Conservation (phyloP, 2,329 filamentous ascomycete species). For the Sclerotinia subarctica region DNA sequence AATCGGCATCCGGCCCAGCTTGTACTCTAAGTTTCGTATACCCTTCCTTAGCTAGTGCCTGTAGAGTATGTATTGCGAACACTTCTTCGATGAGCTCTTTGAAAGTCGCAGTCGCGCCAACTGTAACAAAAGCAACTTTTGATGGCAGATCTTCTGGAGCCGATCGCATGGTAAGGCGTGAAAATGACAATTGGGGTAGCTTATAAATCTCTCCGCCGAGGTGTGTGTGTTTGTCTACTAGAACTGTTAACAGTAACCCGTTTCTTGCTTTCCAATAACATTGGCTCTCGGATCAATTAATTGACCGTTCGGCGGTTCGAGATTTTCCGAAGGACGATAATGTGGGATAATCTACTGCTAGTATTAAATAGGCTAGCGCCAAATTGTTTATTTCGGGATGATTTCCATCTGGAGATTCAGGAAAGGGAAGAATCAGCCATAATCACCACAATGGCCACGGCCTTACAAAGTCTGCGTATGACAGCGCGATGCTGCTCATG, state of each 20-base stretch:
- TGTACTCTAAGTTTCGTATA: slow-evolving; percentile 77
- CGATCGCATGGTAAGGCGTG: not conserved
- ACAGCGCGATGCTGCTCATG: slow-evolving; percentile 32
- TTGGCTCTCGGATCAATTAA: not conserved
- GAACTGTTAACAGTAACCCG: not conserved
- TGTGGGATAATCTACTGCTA: not conserved
- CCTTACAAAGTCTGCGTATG: slow-evolving; percentile 35
- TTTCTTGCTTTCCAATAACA: not conserved
- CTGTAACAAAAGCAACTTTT: slow-evolving; percentile 72
- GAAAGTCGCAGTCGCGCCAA: slow-evolving; percentile 89
- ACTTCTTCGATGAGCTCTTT: slow-evolving; percentile 64
- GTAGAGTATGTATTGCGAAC: slow-evolving; percentile 60
- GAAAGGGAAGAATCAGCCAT: slow-evolving; percentile 10
- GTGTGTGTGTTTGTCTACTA: not conserved
- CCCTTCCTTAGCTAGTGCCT: slow-evolving; percentile 52
- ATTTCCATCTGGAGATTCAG: slow-evolving; percentile 9
- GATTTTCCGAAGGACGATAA: slow-evolving; percentile 15
- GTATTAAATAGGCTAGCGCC: not conserved
- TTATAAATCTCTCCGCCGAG: not conserved
- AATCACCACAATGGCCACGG: slow-evolving; percentile 34
- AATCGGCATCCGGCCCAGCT: slow-evolving; percentile 65
- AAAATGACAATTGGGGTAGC: not conserved
- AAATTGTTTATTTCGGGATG: slow-evolving; percentile 14
- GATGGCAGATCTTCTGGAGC: not conserved
- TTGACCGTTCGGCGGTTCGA: not conserved